These are phyloP conservation scores for Ophiostoma pallidulum DNA, from an alignment of 2,329 filamentous ascomycete genomes.

Conservation along the genomic window DNA sequence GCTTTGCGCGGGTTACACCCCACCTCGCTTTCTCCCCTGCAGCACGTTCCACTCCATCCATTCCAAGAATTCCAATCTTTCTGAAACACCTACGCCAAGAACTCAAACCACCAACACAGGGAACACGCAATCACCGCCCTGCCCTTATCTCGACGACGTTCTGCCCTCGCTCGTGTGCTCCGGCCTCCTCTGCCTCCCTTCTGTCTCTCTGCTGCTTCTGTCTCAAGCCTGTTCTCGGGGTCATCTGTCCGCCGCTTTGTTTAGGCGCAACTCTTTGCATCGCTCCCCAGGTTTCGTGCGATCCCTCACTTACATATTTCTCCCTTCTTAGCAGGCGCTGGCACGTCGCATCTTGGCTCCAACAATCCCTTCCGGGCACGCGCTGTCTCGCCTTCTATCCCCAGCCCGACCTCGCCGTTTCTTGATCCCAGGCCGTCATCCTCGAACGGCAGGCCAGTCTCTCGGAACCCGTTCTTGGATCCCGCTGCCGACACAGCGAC, in stretches of 20 bases:
- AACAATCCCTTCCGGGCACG: slow-evolving; percentile 13
- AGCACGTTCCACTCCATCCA: background rate
- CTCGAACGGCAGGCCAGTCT: slow-evolving; percentile 8
- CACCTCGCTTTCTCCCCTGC: background rate
- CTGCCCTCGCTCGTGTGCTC: slow-evolving; percentile 12
- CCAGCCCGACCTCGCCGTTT: slow-evolving; percentile 11
- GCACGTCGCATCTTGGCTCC: slow-evolving; percentile 7
- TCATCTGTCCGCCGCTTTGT: no score
- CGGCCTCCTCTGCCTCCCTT: no score
- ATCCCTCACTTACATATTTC: slow-evolving; percentile 10
- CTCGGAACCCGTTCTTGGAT: slow-evolving; percentile 13
- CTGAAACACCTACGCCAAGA: slow-evolving; percentile 11
- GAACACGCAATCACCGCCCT: slow-evolving; percentile 5
- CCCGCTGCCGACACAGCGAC: slow-evolving; percentile 2
- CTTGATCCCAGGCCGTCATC: slow-evolving; percentile 3
- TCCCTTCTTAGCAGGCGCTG: slow-evolving; percentile 17
- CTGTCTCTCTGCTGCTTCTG: no score
- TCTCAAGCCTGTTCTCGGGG: no score
- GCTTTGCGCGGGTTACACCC: background rate
- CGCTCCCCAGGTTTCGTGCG: slow-evolving; percentile 19
- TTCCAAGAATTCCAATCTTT: slow-evolving; percentile 9
- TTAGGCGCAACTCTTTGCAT: no score
- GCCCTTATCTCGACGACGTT: background rate
- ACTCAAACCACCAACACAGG: background rate
- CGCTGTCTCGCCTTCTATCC: slow-evolving; percentile 6